Evolutionary conservation across 768 basidiomycete genomes (phyloP), one percentile per base, ranked within the genome.

Genomic region (Porpolomopsis calyptriformis): DNA sequence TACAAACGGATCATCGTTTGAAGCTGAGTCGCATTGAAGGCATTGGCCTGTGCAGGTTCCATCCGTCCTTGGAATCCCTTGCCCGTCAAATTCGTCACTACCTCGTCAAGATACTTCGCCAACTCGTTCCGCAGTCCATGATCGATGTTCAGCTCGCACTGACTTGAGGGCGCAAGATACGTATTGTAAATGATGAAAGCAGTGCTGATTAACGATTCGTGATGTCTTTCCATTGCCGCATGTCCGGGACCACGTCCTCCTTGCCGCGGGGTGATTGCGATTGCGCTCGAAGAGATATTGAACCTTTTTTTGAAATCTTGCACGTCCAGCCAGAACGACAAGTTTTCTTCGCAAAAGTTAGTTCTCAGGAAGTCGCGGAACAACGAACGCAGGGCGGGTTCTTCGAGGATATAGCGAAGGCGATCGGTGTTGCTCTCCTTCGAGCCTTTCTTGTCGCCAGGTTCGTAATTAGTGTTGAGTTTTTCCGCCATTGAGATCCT

Each of bases 281-380:
- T 78, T 10, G 92, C 93, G 55, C 82, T 91, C 3, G 90, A 94
- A 0, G 96, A 96, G 47, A 92, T 97, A 58, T 80, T 82, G 68
- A 99, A 99, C 60, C 92, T 85, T 57, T 84, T 78, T 67, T 91
- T 93, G 70, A 99, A 96, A 60, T 99, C 96, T 60, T 90, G 78
- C 2, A 97, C 93, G 58, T 99, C 96, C 46, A 98, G 62, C 87
- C 91, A 99, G 68, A 97, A 99, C 39, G 85, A 83, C 53, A 99
- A 67, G 61, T 99, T 99, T 71, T 99, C 96, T 60, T 99, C 96
- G 66, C 90, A 98, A 61, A 96, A 98, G 63, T 97, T 98, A 46
- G 79, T 74, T 25, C 89, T 78, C 45, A 99, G 65, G 70, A 92
- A 94, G 52, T 98, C 96, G 49, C 96, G 82, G 76, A 99, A 99